Evolutionary conservation across 176 grass and related monocot genomes (phyloP).

Genomic region (Rhynchospora tenuis): DNA sequence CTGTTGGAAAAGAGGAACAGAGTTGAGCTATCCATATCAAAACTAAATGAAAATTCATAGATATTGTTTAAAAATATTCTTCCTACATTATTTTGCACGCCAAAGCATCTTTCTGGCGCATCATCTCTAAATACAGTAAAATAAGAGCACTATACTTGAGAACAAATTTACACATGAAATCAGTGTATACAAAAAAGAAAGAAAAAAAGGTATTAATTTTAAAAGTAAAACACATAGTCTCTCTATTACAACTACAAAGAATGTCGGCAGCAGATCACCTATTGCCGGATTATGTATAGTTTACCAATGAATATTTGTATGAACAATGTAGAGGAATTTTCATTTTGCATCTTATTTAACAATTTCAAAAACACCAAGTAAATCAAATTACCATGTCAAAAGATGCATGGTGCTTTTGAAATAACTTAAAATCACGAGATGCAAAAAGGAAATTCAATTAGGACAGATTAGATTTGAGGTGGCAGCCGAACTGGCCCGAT

Average conservation of each 20-base stretch:
- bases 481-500: constrained; percentile 15
- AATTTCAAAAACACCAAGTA: background rate
- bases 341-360: constrained; percentile 18
- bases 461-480: background rate
- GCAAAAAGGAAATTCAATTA: background rate
- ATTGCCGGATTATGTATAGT: constrained; percentile 21
- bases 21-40: too few relatives aligned
- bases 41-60: too few relatives aligned
- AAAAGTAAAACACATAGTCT: background rate
- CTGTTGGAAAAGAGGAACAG: background rate
- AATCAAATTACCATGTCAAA: background rate
- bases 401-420: background rate
- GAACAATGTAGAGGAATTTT: background rate
- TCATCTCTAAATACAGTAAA: background rate
- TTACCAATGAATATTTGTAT: constrained; percentile 20
- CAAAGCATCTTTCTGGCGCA: background rate
- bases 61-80: background rate
- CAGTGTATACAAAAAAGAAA: constrained; percentile 7
- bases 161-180: constrained; percentile 13
- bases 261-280: constrained; percentile 7
- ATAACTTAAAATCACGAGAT: background rate
- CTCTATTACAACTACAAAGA: constrained; percentile 32
- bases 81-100: background rate
- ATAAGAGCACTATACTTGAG: background rate
- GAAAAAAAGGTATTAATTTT: background rate